These are phyloP conservation scores for Gracilariopsis chorda DNA, from an alignment of 23 red algal species.

Conservation along the genomic window DNA sequence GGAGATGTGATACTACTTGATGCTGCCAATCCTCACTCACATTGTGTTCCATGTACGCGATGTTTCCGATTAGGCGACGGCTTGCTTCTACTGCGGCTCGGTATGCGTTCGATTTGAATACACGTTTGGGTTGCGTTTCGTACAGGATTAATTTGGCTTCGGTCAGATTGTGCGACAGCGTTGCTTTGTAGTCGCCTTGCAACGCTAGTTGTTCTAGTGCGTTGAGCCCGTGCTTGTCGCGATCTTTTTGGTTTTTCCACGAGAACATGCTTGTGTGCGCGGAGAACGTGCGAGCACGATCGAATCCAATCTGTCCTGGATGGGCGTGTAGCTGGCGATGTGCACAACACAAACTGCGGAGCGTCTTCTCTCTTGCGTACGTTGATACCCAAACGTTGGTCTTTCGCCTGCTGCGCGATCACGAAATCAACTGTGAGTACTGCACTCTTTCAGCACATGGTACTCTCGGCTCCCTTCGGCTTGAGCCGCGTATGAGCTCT, in stretches of 20 bases:
- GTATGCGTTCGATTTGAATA: neutral
- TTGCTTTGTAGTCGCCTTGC: neutral
- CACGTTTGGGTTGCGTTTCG: neutral
- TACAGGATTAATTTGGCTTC: neutral
- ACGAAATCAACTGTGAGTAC: too few species aligned
- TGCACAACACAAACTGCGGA: too few species aligned
- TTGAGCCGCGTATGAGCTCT: too few species aligned
- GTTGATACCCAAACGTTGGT: too few species aligned
- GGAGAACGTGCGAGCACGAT: neutral
- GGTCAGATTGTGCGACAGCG: neutral
- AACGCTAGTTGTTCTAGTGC: neutral
- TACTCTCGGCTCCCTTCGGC: too few species aligned
- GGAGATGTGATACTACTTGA: neutral
- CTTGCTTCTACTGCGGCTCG: neutral
- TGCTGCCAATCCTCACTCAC: neutral
- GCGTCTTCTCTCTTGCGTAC: too few species aligned
- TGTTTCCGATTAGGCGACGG: neutral
- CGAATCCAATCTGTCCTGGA: too few species aligned
- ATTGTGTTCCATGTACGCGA: neutral
- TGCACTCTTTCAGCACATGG: too few species aligned
- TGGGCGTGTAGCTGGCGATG: too few species aligned
- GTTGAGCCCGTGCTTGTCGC: neutral
- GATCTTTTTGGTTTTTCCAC: neutral
- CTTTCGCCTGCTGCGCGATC: too few species aligned
- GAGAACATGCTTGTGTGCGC: neutral